Evolutionary conservation across 1,284 basidiomycete genomes (phyloP).

Genomic region (Cystobasidium sp.): DNA sequence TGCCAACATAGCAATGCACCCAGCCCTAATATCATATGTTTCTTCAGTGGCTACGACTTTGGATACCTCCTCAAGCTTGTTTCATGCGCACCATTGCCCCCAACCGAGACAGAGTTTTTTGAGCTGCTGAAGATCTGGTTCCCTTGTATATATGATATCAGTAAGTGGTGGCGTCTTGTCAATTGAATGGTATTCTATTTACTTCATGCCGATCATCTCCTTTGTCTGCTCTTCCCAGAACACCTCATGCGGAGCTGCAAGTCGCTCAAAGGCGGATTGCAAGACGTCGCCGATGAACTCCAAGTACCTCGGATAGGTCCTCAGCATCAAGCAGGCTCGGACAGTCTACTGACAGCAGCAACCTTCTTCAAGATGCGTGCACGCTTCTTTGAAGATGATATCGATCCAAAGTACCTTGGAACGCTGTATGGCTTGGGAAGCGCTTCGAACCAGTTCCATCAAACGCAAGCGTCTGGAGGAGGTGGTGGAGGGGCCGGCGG

Average conservation of each 20-base stretch:
- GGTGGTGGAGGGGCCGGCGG: neutral
- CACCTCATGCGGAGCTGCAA: conserved; percentile 90
- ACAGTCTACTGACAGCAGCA: conserved; percentile 86
- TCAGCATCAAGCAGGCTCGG: conserved; percentile 94
- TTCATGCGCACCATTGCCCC: conserved; percentile 83
- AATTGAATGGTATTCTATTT: neutral
- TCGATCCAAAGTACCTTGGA: conserved; percentile 56
- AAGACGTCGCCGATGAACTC: conserved; percentile 93
- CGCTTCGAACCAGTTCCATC: conserved; percentile 19
- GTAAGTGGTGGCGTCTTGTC: conserved; percentile 31
- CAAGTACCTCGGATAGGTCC: conserved; percentile 86
- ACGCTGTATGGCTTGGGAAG: conserved; percentile 46
- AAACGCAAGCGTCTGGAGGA: conserved; percentile 1
- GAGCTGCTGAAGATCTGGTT: conserved; percentile 89
- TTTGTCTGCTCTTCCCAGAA: conserved; percentile 57
- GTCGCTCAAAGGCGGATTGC: conserved; percentile 86
- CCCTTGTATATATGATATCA: conserved; percentile 96
- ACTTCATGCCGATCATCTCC: neutral
- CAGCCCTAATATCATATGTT: neutral
- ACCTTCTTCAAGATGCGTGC: conserved; percentile 97
- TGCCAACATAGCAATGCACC: neutral
- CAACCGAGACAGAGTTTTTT: conserved; percentile 89
- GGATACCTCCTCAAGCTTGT: conserved; percentile 97
- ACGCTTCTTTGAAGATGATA: conserved; percentile 82
- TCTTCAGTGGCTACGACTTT: conserved; percentile 91